These are phyloP conservation scores for Saposhnikovia divaricata DNA, from an alignment of 129 eudicot genomes.

Conservation along the genomic window DNA sequence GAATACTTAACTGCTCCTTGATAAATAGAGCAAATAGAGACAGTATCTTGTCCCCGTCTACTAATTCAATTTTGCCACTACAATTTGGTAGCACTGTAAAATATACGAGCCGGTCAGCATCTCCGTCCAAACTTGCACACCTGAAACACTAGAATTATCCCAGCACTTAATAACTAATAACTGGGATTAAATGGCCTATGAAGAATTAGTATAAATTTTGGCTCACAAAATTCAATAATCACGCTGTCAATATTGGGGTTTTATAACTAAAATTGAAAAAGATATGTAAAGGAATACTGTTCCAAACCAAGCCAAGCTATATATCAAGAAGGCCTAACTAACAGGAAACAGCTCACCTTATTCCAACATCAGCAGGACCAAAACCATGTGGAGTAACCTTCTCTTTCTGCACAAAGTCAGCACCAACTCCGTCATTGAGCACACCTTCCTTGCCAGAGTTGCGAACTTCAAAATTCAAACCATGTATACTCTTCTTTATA, in stretches of 20 bases:
- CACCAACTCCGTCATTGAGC: constrained; percentile 91
- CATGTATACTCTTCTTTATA: constrained; percentile 38
- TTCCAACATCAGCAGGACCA: constrained; percentile 62
- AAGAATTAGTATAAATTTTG: background rate
- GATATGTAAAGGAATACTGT: background rate
- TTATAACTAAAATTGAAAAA: background rate
- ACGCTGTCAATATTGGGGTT: background rate
- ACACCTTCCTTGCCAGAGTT: constrained; percentile 60
- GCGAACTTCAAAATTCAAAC: constrained; percentile 50
- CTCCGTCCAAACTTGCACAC: constrained; percentile 98
- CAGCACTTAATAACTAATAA: constrained; percentile 17
- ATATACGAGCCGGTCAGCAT: constrained; percentile 89
- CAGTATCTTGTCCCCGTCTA: constrained; percentile 92
- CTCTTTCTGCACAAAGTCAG: constrained; percentile 95
- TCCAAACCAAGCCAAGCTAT: background rate
- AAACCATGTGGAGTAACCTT: constrained; percentile 69
- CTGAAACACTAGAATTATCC: constrained; percentile 53
- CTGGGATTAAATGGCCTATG: background rate
- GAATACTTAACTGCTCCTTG: constrained; percentile 54
- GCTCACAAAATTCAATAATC: background rate
- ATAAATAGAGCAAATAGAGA: constrained; percentile 50
- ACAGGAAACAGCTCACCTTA: constrained; percentile 41
- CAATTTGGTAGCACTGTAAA: constrained; percentile 38
- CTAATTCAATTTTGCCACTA: constrained; percentile 49
- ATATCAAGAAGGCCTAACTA: background rate